Evolutionary conservation across 306 rosid species (phyloP).

Genomic region (Cicer bijugum): DNA sequence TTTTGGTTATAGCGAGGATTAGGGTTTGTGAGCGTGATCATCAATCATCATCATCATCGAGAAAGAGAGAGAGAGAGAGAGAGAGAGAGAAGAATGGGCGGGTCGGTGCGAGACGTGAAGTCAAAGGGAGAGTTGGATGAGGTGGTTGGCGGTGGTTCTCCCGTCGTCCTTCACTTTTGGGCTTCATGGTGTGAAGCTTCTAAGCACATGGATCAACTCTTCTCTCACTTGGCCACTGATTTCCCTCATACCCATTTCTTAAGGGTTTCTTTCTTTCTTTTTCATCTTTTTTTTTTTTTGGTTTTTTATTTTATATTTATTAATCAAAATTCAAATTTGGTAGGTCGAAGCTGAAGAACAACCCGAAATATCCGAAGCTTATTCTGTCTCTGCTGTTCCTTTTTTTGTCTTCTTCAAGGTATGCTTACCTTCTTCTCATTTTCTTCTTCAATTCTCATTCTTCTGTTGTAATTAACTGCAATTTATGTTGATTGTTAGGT

Average conservation of each 20-base stretch:
- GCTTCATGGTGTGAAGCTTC: slow-evolving; percentile 99
- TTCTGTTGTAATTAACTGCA: neutral
- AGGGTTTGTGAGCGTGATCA: slow-evolving; percentile 27
- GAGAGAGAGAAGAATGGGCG: slow-evolving; percentile 60
- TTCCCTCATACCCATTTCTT: slow-evolving; percentile 76
- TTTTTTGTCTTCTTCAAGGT: slow-evolving; percentile 83
- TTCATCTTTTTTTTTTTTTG: neutral
- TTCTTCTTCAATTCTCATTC: neutral
- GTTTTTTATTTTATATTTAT: neutral
- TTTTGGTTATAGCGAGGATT: neutral
- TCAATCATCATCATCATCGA: neutral
- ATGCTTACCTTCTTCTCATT: neutral
- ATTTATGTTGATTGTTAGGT: neutral
- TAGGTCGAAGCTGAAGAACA: slow-evolving; percentile 97
- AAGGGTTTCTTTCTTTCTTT: slow-evolving; percentile 55
- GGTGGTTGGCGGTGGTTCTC: slow-evolving; percentile 61
- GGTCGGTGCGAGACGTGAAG: slow-evolving; percentile 72
- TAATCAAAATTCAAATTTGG: neutral
- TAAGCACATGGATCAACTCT: slow-evolving; percentile 91
- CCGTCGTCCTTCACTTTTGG: slow-evolving; percentile 84
- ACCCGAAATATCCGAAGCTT: slow-evolving; percentile 87
- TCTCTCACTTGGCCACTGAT: slow-evolving; percentile 79
- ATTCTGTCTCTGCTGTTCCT: slow-evolving; percentile 89
- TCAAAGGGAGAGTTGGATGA: slow-evolving; percentile 73
- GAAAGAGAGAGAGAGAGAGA: no score